Base-by-base conservation (phyloP, 148 eudicot species). In the Rhododendron simsii region DNA sequence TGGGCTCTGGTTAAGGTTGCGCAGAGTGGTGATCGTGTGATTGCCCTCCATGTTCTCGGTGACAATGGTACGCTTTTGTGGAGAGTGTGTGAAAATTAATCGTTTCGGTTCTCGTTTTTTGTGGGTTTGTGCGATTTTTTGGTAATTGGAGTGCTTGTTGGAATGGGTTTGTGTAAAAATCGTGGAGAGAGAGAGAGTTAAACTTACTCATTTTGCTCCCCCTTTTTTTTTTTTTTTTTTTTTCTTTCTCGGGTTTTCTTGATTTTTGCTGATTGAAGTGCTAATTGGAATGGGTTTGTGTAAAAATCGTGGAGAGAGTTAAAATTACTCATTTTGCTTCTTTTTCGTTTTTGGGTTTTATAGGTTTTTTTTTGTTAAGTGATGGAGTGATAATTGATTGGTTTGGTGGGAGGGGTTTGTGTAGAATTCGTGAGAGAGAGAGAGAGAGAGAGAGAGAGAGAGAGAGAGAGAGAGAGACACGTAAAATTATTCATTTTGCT, bases 1-100 rank as follows among this genome's bases (percentile, higher is more conserved):
- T 96, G 99, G 99, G 91, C 98, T 21, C 91, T 96, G 74, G 98
- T 95, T 26, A 95, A 96, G 59, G 91, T 90, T 30, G 94, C 98
- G 73, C 86, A 90, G 16, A 87, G 94, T 84, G 98, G 98, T 87
- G 99, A 96, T 93, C 91, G 91, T 78, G 93, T 96, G 28, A 81
- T 96, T 83, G 99, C 99, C 53, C 91, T 96, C 33, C 99, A 96
- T 90, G 94, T 95, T 63, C 91, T 96, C 16, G 74, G 75, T 76
- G 74, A 90, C 47, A 90, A 93, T 48, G 98, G 98, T 94, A 89
- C 41, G 37, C 15, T 41, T 61, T 20, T 10, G 37, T 11, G 39
- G 69, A 63, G 50, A 23, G 41, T 5, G 30, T 10, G 14, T 37
- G 44, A 9, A 10, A 23, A 3, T 83, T 65, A 79, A 33, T 44